Evolutionary conservation across 148 eudicot genomes (phyloP), one percentile per base, ranked within the genome.

Genomic region (Vaccinium corymbosum): DNA sequence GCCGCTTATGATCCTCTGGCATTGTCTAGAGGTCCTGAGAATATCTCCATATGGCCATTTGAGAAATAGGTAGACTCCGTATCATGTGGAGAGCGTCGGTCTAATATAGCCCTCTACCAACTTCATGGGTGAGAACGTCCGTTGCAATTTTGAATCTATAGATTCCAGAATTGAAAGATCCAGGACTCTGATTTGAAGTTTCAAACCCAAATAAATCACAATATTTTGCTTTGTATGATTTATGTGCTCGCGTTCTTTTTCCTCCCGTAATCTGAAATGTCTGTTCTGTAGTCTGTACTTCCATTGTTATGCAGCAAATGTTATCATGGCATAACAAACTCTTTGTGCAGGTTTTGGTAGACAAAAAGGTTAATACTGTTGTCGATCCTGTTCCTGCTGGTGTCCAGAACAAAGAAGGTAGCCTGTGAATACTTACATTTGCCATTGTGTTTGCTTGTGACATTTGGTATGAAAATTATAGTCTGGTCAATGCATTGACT

Each of bases 321-420:
- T 80, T 14, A 29, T 80, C 56, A 74, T 88, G 75, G 64, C 48
- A 42, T 51, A 62, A 35, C 51, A 35, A 62, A 48, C 53, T 22
- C 22, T 86, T 84, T 79, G 59, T 64, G 82, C 93, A 95, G 98
- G 87, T 95, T 82, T 86, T 95, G 88, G 93, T 90, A 82, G 98
- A 93, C 89, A 91, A 90, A 88, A 89, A 92, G 84, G 82, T 76
- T 22, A 88, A 85, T 35, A 81, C 78, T 85, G 88, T 3, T 11
- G 72, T 87, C 71, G 91, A 88, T 74, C 59, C 91, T 25, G 83
- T 88, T 81, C 89, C 93, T 73, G 91, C 92, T 80, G 89, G 62
- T 85, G 89, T 83, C 85, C 95, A 80, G 78, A 86, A 83, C 75
- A 91, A 59, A 79, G 94, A 91, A 85, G 98, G 98, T 95, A 86